These are phyloP conservation scores for Larix kaempferi DNA, from an alignment of 75 land plant genomes.

Conservation along the genomic window DNA sequence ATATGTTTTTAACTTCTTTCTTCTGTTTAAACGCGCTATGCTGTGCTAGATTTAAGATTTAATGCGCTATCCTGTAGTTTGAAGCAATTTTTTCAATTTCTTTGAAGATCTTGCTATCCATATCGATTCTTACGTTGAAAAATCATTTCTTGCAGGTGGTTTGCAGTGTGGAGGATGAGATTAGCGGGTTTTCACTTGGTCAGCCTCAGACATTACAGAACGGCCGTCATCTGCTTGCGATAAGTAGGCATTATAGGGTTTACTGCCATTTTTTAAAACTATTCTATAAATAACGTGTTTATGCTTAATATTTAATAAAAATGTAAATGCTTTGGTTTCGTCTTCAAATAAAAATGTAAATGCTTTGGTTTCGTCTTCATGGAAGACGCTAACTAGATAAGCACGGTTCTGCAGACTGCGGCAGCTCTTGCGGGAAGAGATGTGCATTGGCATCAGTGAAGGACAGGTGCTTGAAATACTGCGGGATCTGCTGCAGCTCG, in stretches of 20 bases:
- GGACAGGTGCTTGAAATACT: slow-evolving; percentile 25
- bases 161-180: too few species aligned
- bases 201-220: neutral
- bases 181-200: neutral
- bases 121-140: too few species aligned
- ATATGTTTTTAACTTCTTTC: too few species aligned
- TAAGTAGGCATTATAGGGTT: neutral
- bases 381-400: neutral
- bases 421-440: slow-evolving; percentile 19
- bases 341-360: neutral
- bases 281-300: neutral
- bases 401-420: slow-evolving; percentile 17
- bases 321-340: too few species aligned
- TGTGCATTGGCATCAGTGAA: slow-evolving; percentile 24
- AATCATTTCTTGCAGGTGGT: too few species aligned
- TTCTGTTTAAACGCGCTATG: too few species aligned
- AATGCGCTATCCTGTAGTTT: too few species aligned
- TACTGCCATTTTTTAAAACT: neutral
- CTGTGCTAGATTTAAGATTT: too few species aligned
- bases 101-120: too few species aligned
- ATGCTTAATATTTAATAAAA: too few species aligned
- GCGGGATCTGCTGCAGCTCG: slow-evolving; percentile 25
- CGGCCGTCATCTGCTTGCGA: slow-evolving; percentile 1
- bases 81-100: too few species aligned
- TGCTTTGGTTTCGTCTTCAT: neutral